Base-by-base conservation (phyloP, 208 protist species). In the Entamoeba histolytica region DNA sequence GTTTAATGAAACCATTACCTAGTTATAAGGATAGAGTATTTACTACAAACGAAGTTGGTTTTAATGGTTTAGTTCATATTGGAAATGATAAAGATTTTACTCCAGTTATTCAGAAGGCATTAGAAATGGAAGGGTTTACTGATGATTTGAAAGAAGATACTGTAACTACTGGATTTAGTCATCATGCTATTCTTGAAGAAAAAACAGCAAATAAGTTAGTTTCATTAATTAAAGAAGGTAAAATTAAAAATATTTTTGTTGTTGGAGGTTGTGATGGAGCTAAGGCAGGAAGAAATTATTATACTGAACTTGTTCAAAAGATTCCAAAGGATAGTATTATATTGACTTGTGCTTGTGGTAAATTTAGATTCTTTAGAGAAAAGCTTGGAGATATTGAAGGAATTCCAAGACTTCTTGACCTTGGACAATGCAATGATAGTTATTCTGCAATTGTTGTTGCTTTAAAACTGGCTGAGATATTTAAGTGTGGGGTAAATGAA, bases 351-450 rank as follows among this genome's bases (percentile, higher is more conserved):
- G 97, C 95, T 47, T 97, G 97, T 95, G 97, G 97, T 31, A 97
- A 97, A 94, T 97, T 95, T 95, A 87, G 95, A 12, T 93, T 97
- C 57, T 97, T 97, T 92, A 92, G 94, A 78, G 52, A 95, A 7
- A 93, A 96, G 23, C 95, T 92, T 15, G 94, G 95, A 35, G 94
- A 93, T 49, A 94, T 94, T 12, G 93, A 94, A 31, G 96, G 96
- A 8, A 93, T 98, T 47, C 97, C 97, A 8, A 92, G 97, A 19
- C 47, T 98, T 28, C 93, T 98, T 23, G 97, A 98, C 94, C 39
- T 97, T 19, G 97, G 97, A 17, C 97, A 98, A 94, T 98, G 97
- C 94, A 98, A 98, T 94, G 97, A 98, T 92, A 61, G 96, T 23
- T 97, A 97, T 94, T 92, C 93, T 5, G 96, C 96, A 19, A 95